These are phyloP conservation scores for Xylaria sp. DNA, from an alignment of 2,329 filamentous ascomycete species.

Conservation along the genomic window DNA sequence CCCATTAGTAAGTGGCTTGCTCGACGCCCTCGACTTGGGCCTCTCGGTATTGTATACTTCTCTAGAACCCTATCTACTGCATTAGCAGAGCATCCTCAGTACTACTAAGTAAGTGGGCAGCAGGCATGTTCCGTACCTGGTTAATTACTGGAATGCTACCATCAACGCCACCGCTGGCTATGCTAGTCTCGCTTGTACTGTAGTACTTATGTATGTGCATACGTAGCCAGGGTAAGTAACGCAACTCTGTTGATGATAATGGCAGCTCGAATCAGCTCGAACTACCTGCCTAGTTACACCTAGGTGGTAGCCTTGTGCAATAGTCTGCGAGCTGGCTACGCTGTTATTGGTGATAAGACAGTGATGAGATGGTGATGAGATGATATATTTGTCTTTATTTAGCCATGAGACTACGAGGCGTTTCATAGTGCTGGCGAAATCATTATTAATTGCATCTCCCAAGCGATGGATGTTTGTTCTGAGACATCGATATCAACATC, in stretches of 20 bases:
- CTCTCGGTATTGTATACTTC: conserved; percentile 7
- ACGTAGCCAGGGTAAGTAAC: neutral
- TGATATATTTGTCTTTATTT: conserved; percentile 16
- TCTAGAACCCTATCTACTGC: neutral
- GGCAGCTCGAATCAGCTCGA: conserved; percentile 1
- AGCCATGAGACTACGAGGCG: conserved; percentile 21
- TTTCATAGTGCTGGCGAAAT: conserved; percentile 16
- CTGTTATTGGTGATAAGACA: conserved; percentile 7
- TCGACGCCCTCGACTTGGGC: conserved; percentile 35
- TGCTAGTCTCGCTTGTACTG: neutral
- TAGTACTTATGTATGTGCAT: neutral
- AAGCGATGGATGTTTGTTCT: neutral
- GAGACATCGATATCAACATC: conserved; percentile 22
- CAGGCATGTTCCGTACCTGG: neutral
- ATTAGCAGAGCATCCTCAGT: neutral
- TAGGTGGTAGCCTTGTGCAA: conserved; percentile 27
- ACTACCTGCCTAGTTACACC: neutral
- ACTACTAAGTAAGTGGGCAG: neutral
- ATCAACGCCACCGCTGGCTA: conserved; percentile 13
- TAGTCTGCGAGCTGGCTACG: conserved; percentile 32
- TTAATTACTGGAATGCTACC: conserved; percentile 12
- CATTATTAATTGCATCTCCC: neutral
- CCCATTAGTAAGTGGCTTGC: conserved; percentile 36
- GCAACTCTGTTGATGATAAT: conserved; percentile 5
- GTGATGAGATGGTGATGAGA: conserved; percentile 6